Percentiles rank a stretch among this genome's conserved stretches.
phyloP scores from a whole-genome alignment of 1,284 basidiomycete genomes.

The Marasmius fiardii region DNA sequence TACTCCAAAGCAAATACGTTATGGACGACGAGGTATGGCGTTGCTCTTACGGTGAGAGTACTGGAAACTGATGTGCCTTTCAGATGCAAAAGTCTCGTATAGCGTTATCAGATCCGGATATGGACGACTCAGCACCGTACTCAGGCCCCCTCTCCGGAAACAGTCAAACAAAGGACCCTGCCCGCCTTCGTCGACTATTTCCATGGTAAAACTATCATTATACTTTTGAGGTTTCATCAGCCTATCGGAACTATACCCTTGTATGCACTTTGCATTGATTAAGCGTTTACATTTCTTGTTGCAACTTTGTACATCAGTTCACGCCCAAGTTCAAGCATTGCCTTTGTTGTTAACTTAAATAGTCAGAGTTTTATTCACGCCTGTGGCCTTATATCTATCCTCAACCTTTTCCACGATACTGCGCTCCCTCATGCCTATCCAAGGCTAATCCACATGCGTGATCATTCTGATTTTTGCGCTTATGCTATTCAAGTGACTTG shows the following conservation, averaged over 20 bases:
- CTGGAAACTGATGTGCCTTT: constrained; percentile 6
- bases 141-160: constrained; percentile 17
- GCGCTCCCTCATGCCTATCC: no score
- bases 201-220: constrained; percentile 31
- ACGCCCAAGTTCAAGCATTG: no score
- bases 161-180: constrained; percentile 31
- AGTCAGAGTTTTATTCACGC: no score
- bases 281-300: background rate
- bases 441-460: no score
- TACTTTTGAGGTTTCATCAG: background rate
- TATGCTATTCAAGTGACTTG: no score
- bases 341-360: no score
- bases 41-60: background rate
- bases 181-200: constrained; percentile 39
- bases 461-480: no score
- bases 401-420: no score
- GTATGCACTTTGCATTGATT: background rate
- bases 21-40: constrained; percentile 63
- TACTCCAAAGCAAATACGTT: constrained; percentile 48
- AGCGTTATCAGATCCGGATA: constrained; percentile 42
- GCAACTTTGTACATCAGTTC: no score
- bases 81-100: constrained; percentile 63
- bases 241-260: background rate
- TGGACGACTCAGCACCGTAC: constrained; percentile 36
- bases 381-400: no score